Evolutionary conservation across 805 yeast genomes (phyloP).

Genomic region (Schwanniomyces polymorphus): DNA sequence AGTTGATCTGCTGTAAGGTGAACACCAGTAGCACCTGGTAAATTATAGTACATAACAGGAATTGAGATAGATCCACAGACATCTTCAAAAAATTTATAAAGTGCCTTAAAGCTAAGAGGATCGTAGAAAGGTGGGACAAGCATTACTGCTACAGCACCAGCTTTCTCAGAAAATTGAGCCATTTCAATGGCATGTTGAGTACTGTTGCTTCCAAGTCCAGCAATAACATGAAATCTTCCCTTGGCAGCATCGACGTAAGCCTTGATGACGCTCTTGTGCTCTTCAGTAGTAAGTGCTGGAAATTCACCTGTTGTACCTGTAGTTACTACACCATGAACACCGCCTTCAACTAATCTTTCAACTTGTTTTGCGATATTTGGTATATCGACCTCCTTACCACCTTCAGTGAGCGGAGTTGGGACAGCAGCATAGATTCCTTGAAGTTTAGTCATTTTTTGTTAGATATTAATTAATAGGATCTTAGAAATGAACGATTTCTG

Average conservation of each 20-base stretch:
- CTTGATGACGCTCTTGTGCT: conserved; percentile 11
- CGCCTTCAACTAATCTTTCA: conserved; percentile 11
- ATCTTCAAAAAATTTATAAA: conserved; percentile 9
- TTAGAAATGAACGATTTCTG: too few species aligned
- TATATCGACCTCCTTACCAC: conserved; percentile 5
- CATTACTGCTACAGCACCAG: conserved; percentile 13
- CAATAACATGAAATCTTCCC: conserved; percentile 11
- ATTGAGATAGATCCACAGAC: conserved; percentile 12
- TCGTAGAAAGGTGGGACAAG: conserved; percentile 13
- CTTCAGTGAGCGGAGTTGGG: conserved; percentile 12
- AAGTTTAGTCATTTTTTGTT: conserved; percentile 8
- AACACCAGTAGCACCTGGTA: conserved; percentile 11
- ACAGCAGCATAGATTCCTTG: conserved; percentile 14
- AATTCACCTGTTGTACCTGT: conserved; percentile 16
- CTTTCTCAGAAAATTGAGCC: conserved; percentile 11
- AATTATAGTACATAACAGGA: conserved; percentile 13
- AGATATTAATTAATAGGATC: too few species aligned
- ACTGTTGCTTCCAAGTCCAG: conserved; percentile 13
- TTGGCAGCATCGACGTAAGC: conserved; percentile 11
- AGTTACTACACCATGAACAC: conserved; percentile 11
- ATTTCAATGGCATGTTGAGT: conserved; percentile 11
- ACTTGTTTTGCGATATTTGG: conserved; percentile 8
- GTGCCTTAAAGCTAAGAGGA: conserved; percentile 10
- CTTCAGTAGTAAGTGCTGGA: conserved; percentile 11
- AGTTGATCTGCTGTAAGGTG: conserved; percentile 9